Base-by-base conservation (phyloP, 2,329 filamentous ascomycete species). In the Penicillium oxalicum region DNA sequence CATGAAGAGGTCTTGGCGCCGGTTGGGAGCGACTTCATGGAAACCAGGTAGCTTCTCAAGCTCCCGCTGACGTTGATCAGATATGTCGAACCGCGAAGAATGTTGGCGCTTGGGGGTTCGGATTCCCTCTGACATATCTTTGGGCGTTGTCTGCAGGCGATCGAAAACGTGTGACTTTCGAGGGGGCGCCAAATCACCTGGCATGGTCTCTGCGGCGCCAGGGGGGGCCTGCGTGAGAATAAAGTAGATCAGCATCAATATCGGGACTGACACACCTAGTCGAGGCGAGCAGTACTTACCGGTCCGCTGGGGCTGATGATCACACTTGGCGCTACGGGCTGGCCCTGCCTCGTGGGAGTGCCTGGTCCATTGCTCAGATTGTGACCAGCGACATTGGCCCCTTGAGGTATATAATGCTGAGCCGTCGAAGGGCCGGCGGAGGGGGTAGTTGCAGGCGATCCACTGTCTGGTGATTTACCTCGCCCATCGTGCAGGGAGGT, bases 1-100 rank as follows among this genome's bases (percentile, higher is more conserved):
- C 91, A 98, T 96, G 73, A 98, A 98, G 13, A 98, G 81, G 61
- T 97, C 91, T 72, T 96, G 91, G 53, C 93, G 83, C 55, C 91
- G 84, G 67, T 95, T 95, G 12, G 93, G 93, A 9, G 91, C 87
- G 26, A 97, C 93, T 71, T 98, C 93, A 64, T 98, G 93, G 71
- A 98, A 98, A 33, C 93, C 93, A 1, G 93, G 91, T 25, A 98
- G 78, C 74, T 98, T 98, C 70, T 98, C 93, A 44, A 98, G 78
- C 70, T 98, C 93, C 63, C 93, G 83, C 69, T 83, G 80, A 53
- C 80, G 77, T 65, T 97, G 91, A 54, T 94, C 89, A 3, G 93
- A 98, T 57, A 98, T 94, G 69, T 98, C 91, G 69, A 98, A 98
- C 54, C 93, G 84, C 40, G 93, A 98, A 33, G 93, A 97, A 66